These are phyloP conservation scores for Scytalidium sp. DNA, from an alignment of 2,329 filamentous ascomycete species.

Conservation along the genomic window DNA sequence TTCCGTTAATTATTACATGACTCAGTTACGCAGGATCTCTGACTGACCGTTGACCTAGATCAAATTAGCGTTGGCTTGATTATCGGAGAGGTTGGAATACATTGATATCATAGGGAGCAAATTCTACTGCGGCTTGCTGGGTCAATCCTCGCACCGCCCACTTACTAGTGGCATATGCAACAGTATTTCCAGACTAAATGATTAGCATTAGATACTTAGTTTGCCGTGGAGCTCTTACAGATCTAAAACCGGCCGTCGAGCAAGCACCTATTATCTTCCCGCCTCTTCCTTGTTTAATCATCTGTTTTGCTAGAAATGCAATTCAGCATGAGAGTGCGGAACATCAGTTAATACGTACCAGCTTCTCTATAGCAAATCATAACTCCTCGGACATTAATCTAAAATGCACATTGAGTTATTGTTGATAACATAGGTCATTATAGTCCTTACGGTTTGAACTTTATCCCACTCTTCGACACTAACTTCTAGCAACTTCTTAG, in stretches of 20 bases:
- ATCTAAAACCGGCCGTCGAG: slow-evolving; percentile 51
- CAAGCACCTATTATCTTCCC: slow-evolving; percentile 24
- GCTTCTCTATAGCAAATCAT: slow-evolving; percentile 64
- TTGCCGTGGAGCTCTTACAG: slow-evolving; percentile 16
- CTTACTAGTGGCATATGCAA: slow-evolving; percentile 62
- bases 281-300: slow-evolving; percentile 57
- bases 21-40: not conserved
- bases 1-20: too few species aligned
- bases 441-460: slow-evolving; percentile 31
- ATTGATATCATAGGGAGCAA: slow-evolving; percentile 63
- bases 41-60: not conserved
- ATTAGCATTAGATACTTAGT: too few species aligned
- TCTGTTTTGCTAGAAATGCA: slow-evolving; percentile 29
- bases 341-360: slow-evolving; percentile 39
- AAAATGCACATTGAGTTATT: slow-evolving; percentile 34
- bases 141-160: slow-evolving; percentile 65
- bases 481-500: slow-evolving; percentile 23
- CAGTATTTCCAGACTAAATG: slow-evolving; percentile 45
- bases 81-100: slow-evolving; percentile 27
- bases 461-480: slow-evolving; percentile 19
- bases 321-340: not conserved
- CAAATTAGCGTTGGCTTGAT: not conserved
- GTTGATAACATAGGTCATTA: not conserved
- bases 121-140: slow-evolving; percentile 64
- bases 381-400: slow-evolving; percentile 62